phyloP scores from a whole-genome alignment of 306 rosid species.

The Sindora glabra region DNA sequence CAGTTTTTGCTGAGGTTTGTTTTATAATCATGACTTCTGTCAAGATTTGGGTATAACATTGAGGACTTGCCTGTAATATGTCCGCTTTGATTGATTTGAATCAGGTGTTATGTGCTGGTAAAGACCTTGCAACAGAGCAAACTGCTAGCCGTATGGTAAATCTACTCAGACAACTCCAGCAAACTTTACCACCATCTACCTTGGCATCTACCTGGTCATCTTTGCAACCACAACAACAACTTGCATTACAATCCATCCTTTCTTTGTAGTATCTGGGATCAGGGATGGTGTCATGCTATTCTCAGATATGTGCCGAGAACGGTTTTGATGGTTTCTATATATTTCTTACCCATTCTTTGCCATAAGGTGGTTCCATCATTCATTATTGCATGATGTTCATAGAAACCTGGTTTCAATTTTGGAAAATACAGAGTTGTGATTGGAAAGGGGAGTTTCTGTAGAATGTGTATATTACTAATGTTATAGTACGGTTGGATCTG shows the following conservation, averaged over 20 bases:
- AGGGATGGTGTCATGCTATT: conserved; percentile 27
- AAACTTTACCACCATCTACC: conserved; percentile 76
- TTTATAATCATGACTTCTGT: conserved; percentile 1
- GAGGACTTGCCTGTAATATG: not conserved
- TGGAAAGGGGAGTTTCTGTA: conserved; percentile 43
- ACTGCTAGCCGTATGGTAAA: conserved; percentile 73
- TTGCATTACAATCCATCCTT: conserved; percentile 85
- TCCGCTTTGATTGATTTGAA: conserved; percentile 5
- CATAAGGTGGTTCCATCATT: conserved; percentile 71
- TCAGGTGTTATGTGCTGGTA: conserved; percentile 87
- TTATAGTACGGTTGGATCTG: conserved; percentile 42
- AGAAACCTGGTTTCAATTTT: conserved; percentile 49
- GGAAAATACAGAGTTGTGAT: conserved; percentile 50
- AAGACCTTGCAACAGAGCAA: conserved; percentile 90
- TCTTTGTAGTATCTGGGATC: conserved; percentile 28
- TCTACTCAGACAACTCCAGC: conserved; percentile 89
- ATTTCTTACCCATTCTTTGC: conserved; percentile 60
- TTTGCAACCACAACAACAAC: conserved; percentile 94
- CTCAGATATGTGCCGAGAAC: conserved; percentile 16
- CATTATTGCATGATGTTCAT: conserved; percentile 47
- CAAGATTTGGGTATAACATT: not conserved
- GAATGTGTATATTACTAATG: conserved; percentile 61
- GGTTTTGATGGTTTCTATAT: conserved; percentile 41
- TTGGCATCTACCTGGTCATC: conserved; percentile 97
- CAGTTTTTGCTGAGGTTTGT: conserved; percentile 93